Evolutionary conservation across 495 filamentous ascomycete genomes (phyloP), one percentile per base, ranked within the genome.

Genomic region (Xylaria scruposa): DNA sequence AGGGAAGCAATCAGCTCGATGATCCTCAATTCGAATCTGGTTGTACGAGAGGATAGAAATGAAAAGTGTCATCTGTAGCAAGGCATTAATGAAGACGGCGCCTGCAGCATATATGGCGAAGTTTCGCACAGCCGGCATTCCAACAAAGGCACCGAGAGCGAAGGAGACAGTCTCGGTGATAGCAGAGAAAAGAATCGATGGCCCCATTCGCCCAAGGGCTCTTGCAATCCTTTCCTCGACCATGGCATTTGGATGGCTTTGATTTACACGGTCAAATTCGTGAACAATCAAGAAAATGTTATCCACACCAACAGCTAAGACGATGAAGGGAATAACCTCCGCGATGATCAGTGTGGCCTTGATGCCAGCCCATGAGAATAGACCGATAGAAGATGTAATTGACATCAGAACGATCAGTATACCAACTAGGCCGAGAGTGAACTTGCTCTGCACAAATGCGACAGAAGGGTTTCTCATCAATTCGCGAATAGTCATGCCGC

Each of bases 251-350:
- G 93, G 92, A 77, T 97, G 89, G 78, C 90, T 97, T 78, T 95
- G 82, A 76, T 98, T 98, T 69, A 97, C 90, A 36, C 97, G 88
- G 81, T 99, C 97, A 74, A 99, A 98, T 77, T 99, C 96, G 81
- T 99, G 95, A 8, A 98, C 97, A 63, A 99, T 97, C 63, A 99
- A 82, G 82, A 99, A 99, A 77, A 99, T 98, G 78, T 99, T 99
- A 86, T 99, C 96, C 12, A 99, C 97, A 31, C 96, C 96, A 21
- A 99, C 93, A 59, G 96, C 96, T 13, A 99, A 83, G 15, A 99
- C 95, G 72, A 99, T 90, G 80, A 99, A 99, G 0, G 96, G 96
- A 70, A 99, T 99, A 72, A 99, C 96, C 78, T 99, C 96, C 8
- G 97, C 95, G 73, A 99, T 98, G 77, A 99, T 98, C 71, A 99